Conservation (phyloP, 1,139 yeast genomes). For the Suhomyces yuchorum region DNA sequence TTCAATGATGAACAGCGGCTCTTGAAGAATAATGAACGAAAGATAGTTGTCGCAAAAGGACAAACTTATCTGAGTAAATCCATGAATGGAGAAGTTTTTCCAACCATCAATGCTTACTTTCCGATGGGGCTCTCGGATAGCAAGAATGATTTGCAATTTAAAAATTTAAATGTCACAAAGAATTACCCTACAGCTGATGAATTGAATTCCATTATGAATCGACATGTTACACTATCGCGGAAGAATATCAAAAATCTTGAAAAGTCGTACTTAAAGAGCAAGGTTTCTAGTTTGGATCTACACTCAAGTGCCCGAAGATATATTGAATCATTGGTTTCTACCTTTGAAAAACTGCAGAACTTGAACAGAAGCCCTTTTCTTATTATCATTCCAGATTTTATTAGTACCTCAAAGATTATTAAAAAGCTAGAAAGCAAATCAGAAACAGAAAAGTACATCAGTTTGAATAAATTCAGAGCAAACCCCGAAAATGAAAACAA, state of each 20-base stretch:
- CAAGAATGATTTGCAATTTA: slow-evolving; percentile 1
- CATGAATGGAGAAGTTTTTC: background rate
- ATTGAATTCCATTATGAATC: slow-evolving; percentile 14
- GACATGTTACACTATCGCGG: slow-evolving; percentile 16
- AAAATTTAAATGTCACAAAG: slow-evolving; percentile 13
- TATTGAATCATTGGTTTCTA: slow-evolving; percentile 5
- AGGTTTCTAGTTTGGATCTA: background rate
- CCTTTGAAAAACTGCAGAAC: slow-evolving; percentile 8
- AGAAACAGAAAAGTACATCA: slow-evolving; percentile 2
- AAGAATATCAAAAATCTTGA: slow-evolving; percentile 21
- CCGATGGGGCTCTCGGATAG: slow-evolving; percentile 6
- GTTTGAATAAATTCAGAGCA: background rate
- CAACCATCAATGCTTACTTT: slow-evolving; percentile 12
- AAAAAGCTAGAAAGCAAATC: slow-evolving; percentile 5
- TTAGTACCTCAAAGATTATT: slow-evolving; percentile 8
- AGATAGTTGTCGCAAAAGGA: slow-evolving; percentile 15
- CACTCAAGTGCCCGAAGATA: slow-evolving; percentile 4
- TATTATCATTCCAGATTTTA: slow-evolving; percentile 21
- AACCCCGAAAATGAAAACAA: background rate
- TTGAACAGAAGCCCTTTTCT: slow-evolving; percentile 16
- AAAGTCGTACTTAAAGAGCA: slow-evolving; percentile 20
- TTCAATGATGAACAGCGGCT: slow-evolving; percentile 21
- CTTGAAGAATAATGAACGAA: slow-evolving; percentile 20
- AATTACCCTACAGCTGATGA: slow-evolving; percentile 14
- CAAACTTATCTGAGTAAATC: background rate